phyloP scores from a whole-genome alignment of 1,139 yeast species.

The Candida pseudoviswanathii region DNA sequence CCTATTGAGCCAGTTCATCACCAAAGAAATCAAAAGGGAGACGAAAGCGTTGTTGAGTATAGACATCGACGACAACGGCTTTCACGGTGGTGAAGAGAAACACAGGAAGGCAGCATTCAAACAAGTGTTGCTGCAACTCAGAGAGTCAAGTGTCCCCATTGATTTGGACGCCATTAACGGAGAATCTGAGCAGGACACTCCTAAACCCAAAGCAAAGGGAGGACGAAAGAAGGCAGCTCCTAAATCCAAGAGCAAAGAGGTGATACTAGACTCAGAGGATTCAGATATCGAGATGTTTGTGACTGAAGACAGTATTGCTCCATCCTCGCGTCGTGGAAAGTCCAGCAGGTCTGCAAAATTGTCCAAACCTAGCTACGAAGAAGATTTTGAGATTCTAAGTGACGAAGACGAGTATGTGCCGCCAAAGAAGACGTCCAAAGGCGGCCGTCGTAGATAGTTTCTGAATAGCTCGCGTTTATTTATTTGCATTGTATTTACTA shows the following conservation, averaged over 20 bases:
- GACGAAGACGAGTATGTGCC: conserved; percentile 18
- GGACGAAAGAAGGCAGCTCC: background rate
- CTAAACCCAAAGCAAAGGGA: conserved; percentile 4
- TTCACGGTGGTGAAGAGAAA: conserved; percentile 31
- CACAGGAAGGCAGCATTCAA: conserved; percentile 33
- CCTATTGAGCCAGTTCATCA: conserved; percentile 69
- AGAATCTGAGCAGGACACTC: conserved; percentile 1
- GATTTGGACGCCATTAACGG: conserved; percentile 4
- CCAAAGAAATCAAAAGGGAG: conserved; percentile 64
- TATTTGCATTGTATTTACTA: background rate
- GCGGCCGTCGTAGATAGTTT: conserved; percentile 6
- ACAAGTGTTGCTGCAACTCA: conserved; percentile 28
- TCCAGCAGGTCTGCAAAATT: background rate
- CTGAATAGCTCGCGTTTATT: conserved; percentile 7
- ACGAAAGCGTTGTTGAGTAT: conserved; percentile 55
- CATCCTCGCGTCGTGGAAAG: background rate
- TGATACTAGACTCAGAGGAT: conserved; percentile 12
- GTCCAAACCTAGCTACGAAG: conserved; percentile 7
- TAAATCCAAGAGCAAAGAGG: conserved; percentile 6
- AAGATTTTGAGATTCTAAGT: conserved; percentile 15
- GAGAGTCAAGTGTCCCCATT: conserved; percentile 17
- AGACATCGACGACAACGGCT: conserved; percentile 36
- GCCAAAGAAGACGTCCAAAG: conserved; percentile 3
- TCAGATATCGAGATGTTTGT: conserved; percentile 16
- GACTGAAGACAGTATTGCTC: conserved; percentile 3